Conservation (phyloP, 1,284 basidiomycete species). For the Tilletia horrida region DNA sequence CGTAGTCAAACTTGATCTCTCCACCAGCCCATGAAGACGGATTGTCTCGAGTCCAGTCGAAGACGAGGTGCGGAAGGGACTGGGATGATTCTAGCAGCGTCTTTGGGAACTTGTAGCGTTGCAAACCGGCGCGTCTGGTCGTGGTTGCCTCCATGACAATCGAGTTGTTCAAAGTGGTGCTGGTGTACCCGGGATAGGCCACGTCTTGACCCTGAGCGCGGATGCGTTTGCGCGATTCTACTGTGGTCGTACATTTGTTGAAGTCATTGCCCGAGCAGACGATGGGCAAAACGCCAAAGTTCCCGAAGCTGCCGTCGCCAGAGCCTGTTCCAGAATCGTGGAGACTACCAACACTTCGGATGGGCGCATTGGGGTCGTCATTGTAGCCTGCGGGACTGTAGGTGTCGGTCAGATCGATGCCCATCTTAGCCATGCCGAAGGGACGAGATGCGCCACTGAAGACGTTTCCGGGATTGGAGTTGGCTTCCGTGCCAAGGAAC, state of each 20-base stretch:
- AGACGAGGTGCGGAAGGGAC: slow-evolving; percentile 33
- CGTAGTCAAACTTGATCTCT: slow-evolving; percentile 32
- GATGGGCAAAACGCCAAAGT: slow-evolving; percentile 44
- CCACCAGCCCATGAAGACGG: slow-evolving; percentile 40
- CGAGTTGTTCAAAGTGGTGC: slow-evolving; percentile 39
- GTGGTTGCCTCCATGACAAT: slow-evolving; percentile 44
- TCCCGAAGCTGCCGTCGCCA: slow-evolving; percentile 39
- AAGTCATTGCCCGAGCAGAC: slow-evolving; percentile 35
- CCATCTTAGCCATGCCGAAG: slow-evolving; percentile 47
- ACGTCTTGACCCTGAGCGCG: slow-evolving; percentile 29
- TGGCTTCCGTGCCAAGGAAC: slow-evolving; percentile 29
- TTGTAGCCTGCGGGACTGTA: slow-evolving; percentile 46
- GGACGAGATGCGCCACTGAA: slow-evolving; percentile 42
- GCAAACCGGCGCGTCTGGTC: slow-evolving; percentile 38
- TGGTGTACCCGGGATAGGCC: slow-evolving; percentile 44
- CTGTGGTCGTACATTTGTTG: slow-evolving; percentile 35
- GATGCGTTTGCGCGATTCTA: slow-evolving; percentile 35
- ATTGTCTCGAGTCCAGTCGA: slow-evolving; percentile 47
- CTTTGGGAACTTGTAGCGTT: slow-evolving; percentile 39
- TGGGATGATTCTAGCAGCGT: slow-evolving; percentile 24
- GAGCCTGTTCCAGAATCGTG: slow-evolving; percentile 49
- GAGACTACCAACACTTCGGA: slow-evolving; percentile 40
- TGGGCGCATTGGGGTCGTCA: slow-evolving; percentile 28
- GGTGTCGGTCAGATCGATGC: slow-evolving; percentile 24
- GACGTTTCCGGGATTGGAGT: slow-evolving; percentile 33